Evolutionary conservation across 208 protist species (phyloP), one percentile per base, ranked within the genome.

Genomic region (Endotrypanum monterogeii): DNA sequence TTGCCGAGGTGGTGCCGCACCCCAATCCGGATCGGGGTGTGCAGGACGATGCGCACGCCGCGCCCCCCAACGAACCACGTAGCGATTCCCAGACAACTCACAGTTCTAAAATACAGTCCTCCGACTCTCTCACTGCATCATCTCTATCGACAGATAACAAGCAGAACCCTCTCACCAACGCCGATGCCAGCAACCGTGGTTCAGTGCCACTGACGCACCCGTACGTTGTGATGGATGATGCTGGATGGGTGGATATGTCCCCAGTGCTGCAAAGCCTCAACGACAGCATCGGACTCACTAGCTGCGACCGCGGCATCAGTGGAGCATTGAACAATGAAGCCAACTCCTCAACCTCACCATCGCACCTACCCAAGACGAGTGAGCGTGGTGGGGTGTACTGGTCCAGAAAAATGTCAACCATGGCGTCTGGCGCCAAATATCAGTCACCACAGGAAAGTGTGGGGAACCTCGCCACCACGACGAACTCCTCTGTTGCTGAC

Each of bases 191-290:
- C 25, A 39, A 5, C 50, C n/a, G 8, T 39, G 41, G 8, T 6
- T 9, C 32, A 14, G 68, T 14, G 30, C 11, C 41, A 28, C 14
- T 73, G 54, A 52, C 32, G 23, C 77, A 79, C 54, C 72, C 78
- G 58, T 93, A 88, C 75, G 65, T 62, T 9, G 44, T 78, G n/a
- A 83, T 93, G 77, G 86, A 88, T 61, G 54, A 74, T 9, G 83
- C 85, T 4, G 60, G 48, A 12, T 91, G 88, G 85, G 62, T 87
- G 44, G 83, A 88, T 68, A 74, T 95, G 46, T 94, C 90, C 4
- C 63, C 82, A 39, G 79, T 78, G 11, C 83, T 97, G 63, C 85
- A 90, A 50, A 73, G 71, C 18, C 78, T 97, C 14, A 97, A 97
- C 76, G 88, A 92, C 62, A 76, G 78, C 25, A 79, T 97, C 48